A percentile compares a stretch with the other conserved stretches of the same genome.
Conservation (phyloP, 129 eudicot species). For the Pittosporum tobira region DNA sequence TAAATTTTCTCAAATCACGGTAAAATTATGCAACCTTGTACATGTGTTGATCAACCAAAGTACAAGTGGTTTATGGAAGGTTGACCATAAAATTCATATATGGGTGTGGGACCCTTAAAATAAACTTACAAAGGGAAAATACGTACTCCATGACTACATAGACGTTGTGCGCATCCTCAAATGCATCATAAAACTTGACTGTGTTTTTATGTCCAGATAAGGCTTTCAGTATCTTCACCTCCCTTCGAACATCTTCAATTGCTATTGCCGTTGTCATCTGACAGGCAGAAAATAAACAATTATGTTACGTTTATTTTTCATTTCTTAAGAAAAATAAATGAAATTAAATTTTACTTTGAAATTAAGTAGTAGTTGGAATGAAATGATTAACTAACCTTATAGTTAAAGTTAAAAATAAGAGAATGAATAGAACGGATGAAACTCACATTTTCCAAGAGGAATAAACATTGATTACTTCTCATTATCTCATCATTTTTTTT, state of each 20-base stretch:
- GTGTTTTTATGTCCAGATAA: conserved; percentile 74
- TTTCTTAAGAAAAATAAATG: too few species aligned
- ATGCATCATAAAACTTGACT: conserved; percentile 78
- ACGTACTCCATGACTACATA: conserved; percentile 96
- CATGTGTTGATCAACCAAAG: not conserved
- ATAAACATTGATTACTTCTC: too few species aligned
- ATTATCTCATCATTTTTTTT: too few species aligned
- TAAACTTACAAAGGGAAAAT: conserved; percentile 1
- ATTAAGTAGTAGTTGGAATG: too few species aligned
- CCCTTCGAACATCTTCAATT: conserved; percentile 95
- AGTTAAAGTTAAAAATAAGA: too few species aligned
- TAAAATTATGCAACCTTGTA: not conserved
- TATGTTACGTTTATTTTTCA: too few species aligned
- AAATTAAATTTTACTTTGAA: too few species aligned
- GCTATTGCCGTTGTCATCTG: conserved; percentile 97
- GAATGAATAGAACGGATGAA: too few species aligned
- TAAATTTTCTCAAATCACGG: not conserved
- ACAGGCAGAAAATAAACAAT: too few species aligned
- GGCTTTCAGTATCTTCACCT: conserved; percentile 81
- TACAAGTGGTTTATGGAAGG: not conserved
- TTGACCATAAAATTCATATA: not conserved
- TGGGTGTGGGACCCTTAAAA: conserved; percentile 2
- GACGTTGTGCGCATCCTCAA: conserved; percentile 82
- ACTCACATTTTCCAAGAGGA: too few species aligned
- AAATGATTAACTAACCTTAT: too few species aligned